Percentiles rank a stretch among this genome's conserved stretches.
phyloP scores from a whole-genome alignment of 371 early-diverging fungal species.

The Fennellomyces sp. region DNA sequence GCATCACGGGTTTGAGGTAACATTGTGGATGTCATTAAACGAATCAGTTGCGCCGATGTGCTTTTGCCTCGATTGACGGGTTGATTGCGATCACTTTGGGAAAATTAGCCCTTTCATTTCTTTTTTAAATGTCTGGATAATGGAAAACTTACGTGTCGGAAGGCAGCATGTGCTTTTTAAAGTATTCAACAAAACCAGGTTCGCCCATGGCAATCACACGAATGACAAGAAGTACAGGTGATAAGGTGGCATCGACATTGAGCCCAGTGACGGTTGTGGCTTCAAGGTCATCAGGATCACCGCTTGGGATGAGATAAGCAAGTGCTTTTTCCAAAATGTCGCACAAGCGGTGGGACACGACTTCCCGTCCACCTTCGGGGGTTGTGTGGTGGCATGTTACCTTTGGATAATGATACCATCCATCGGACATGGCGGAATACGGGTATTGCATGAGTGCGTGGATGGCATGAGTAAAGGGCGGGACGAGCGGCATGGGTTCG shows the following conservation, averaged over 20 bases:
- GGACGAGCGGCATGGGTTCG: slow-evolving; percentile 59
- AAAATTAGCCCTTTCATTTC: too few species aligned
- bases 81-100: slow-evolving; percentile 67
- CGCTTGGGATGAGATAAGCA: slow-evolving; percentile 43
- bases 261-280: not conserved
- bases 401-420: slow-evolving; percentile 48
- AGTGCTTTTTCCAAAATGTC: slow-evolving; percentile 30
- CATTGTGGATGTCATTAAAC: slow-evolving; percentile 74
- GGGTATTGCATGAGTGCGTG: slow-evolving; percentile 74
- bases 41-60: slow-evolving; percentile 68
- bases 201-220: slow-evolving; percentile 52
- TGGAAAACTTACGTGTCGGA: slow-evolving; percentile 59
- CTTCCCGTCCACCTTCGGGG: slow-evolving; percentile 11
- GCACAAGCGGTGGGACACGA: slow-evolving; percentile 17
- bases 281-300: slow-evolving; percentile 32
- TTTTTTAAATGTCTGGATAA: not conserved
- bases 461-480: slow-evolving; percentile 79
- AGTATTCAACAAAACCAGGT: slow-evolving; percentile 25
- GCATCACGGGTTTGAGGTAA: slow-evolving; percentile 67
- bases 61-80: slow-evolving; percentile 76
- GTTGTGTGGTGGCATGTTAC: slow-evolving; percentile 3
- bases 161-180: slow-evolving; percentile 57
- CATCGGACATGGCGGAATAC: slow-evolving; percentile 22
- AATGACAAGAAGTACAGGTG: slow-evolving; percentile 68
- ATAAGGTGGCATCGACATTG: slow-evolving; percentile 63